Evolutionary conservation across 2,329 filamentous ascomycete genomes (phyloP).

Genomic region (Fusarium sp.): DNA sequence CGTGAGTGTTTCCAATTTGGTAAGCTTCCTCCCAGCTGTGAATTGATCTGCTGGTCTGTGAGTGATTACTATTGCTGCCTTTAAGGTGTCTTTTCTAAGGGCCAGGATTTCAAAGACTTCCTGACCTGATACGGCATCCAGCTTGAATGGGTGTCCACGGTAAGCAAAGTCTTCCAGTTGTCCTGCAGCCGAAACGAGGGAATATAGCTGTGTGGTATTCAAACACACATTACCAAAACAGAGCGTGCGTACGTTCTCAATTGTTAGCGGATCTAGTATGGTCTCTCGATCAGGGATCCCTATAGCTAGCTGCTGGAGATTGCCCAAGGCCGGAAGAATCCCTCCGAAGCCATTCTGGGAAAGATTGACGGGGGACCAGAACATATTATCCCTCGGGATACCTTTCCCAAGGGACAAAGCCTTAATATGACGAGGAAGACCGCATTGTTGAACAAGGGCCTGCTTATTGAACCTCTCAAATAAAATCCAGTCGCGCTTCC

Average conservation of each 20-base stretch:
- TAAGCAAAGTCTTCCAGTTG: background rate
- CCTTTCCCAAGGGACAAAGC: background rate
- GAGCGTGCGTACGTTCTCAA: background rate
- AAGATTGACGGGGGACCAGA: background rate
- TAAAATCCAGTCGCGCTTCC: background rate
- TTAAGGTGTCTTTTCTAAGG: background rate
- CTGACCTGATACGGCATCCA: background rate
- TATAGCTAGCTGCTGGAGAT: background rate
- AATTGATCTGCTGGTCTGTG: background rate
- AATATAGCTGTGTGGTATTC: background rate
- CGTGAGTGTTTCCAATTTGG: background rate
- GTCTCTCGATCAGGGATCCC: too few species aligned
- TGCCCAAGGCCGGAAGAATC: background rate
- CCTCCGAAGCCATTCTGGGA: background rate
- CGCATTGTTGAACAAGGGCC: background rate
- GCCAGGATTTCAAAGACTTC: background rate
- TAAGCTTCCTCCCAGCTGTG: background rate
- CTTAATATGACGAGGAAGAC: background rate
- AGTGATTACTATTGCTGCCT: background rate
- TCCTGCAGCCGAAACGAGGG: background rate
- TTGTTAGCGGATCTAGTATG: background rate
- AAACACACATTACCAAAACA: background rate
- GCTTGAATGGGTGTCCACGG: fast-evolving
- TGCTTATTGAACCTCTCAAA: background rate
- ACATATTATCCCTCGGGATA: background rate